Base-by-base conservation (phyloP, 179 eudicot species). In the Heliamphora pulchella region DNA sequence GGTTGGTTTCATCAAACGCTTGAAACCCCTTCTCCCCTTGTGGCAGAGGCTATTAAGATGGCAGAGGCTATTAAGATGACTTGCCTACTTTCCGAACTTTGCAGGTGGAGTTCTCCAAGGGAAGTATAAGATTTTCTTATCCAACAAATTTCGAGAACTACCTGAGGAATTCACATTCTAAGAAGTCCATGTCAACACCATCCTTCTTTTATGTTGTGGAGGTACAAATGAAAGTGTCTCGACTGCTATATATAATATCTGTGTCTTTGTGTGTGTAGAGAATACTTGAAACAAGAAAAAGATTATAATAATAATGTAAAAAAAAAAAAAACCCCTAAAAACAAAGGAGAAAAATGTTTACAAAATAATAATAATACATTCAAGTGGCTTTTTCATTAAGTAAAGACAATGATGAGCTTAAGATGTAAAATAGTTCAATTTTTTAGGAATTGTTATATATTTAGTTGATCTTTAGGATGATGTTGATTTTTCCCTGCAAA, bases 91-190 rank as follows among this genome's bases (percentile, higher is more conserved):
- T 54, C 39, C 71, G 13, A 57, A 58, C 69, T 77, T 82, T 47
- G 67, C 79, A 80, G 85, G 82, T 53, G 81, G 80, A 80, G 77
- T 62, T 53, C 82, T 83, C 58, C 77, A 59, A 69, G 50, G 41
- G 48, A 79, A 39, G 71, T 83, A 83, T 70, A 68, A 69, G 76
- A 43, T 68, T 71, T 83, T 83, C 76, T 58, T 83, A 69, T 75
- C 53, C 13, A 44, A 76, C 41, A 83, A 47, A 53, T 83, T 79
- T 80, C 63, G 5, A 58, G 68, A 76, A 41, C 50, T 83, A 54
- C 85, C 85, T 0, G 63, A 51, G 57, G 85, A 80, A 77, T 76
- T 83, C 43, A 43, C 80, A 20, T 83, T 83, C 71, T 83, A 53
- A 83, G 13, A 43, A 47, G 15, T 7, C 11, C 3, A 0, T 39